Evolutionary conservation across 202 grass and related monocot genomes (phyloP), one percentile per base, ranked within the genome.

Genomic region (Schoenoplectus tabernaemontani): DNA sequence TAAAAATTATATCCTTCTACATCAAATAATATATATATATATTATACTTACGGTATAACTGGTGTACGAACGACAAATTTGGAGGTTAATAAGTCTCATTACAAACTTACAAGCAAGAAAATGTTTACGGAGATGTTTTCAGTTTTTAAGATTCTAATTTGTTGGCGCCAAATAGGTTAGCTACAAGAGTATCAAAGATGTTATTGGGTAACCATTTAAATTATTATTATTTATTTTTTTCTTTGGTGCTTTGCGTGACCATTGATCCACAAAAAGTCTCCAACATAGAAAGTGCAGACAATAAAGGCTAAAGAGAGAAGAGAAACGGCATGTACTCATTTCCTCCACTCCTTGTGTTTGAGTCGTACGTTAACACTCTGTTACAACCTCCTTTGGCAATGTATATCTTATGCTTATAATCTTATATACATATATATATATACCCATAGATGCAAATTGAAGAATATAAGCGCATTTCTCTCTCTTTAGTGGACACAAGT

Each of bases 321-420:
- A 42, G 37, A 60, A 60, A 83, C n/a, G 58, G 3, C 47, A 70
- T 83, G 68, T 37, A 83, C 81, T 83, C 81, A 83, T 83, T 83
- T 73, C 80, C 50, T 83, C 66, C 81, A 70, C 81, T 72, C 56
- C 66, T 42, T 60, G 10, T 54, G n/a, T n/a, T n/a, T n/a, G n/a
- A n/a, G 24, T 41, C 41, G 39, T 80, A 80, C 37, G 36, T 63
- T 61, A 53, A 63, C 11, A 2, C 32, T 79, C 38, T 79, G 22
- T 30, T 48, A 26, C 34, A 17, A 23, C 17, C 46, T 73, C 41
- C 24, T 57, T 46, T 30, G 13, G 22, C 4, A 32, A 62, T 64
- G 37, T 80, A 48, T 78, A 13, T 78, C 48, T 78, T 57, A 42
- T 78, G 36, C 43, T 59, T 28, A 59, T 62, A n/a, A n/a, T n/a